Base-by-base conservation (phyloP, 2,329 filamentous ascomycete species). In the Pyrenochaeta sp. region DNA sequence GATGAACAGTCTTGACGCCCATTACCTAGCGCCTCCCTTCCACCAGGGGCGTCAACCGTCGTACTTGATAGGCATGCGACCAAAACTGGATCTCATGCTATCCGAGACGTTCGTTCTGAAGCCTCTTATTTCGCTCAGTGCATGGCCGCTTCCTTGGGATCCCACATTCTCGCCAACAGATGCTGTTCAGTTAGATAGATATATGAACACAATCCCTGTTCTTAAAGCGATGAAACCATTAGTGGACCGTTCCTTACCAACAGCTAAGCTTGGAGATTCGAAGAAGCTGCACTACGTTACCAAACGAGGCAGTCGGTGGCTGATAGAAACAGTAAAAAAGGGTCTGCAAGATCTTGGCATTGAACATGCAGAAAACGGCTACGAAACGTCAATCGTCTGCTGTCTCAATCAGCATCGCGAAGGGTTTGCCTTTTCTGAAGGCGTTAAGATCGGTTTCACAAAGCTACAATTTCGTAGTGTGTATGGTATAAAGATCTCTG, bases 141-240 rank as follows among this genome's bases (percentile, higher is more conserved):
- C 51, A 29, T 72, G 69, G 69, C 69, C 69, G 10, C 29, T 70
- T 14, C 59, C 56, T 9, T 72, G 61, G 58, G 68, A 72, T 37
- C 54, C 67, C 12, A 62, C 62, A 1, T 72, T 71, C 43, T 61
- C 37, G 7, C 60, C 63, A 1, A 32, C 46, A 23, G 63, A 66
- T 10, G 45, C 61, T 10, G 58, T 66, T 11, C 62, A 58, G n/a
- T 43, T 66, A 7, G 48, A 63, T 11, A 53, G 54, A 11, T 49
- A 59, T 17, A 64, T 68, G 52, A 57, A 54, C 36, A 37, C 44
- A 6, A 18, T 50, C 31, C 48, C 35, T n/a, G 18, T 56, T n/a
- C 30, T 39, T 17, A 49, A 20, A 17, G 35, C 23, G 4, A 37
- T 39, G 11, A 37, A 7, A 21, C 49, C 54, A 4, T 44, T 61